phyloP scores from a whole-genome alignment of 2,329 filamentous ascomycete genomes.

The Fusarium heterosporum region DNA sequence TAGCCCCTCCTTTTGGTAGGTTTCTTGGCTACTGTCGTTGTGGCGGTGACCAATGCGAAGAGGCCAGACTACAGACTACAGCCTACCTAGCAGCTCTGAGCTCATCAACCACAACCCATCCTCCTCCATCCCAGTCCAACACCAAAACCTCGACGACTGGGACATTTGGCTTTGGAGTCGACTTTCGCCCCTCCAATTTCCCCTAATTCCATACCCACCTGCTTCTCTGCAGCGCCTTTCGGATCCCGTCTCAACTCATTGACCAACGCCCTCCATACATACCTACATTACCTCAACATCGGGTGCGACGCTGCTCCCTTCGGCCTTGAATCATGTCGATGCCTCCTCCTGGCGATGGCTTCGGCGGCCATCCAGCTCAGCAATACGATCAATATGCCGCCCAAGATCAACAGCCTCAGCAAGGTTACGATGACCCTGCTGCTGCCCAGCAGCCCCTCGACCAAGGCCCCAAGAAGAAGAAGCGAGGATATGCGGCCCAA shows the following conservation, averaged over 20 bases:
- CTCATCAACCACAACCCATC: slow-evolving; percentile 43
- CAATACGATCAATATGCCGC: slow-evolving; percentile 61
- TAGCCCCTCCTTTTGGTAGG: slow-evolving; percentile 42
- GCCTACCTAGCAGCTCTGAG: slow-evolving; percentile 42
- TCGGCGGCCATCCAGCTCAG: slow-evolving; percentile 48
- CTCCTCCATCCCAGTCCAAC: slow-evolving; percentile 40
- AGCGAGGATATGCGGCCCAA: slow-evolving; percentile 92
- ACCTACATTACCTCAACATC: slow-evolving; percentile 28
- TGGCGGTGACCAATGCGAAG: slow-evolving; percentile 48
- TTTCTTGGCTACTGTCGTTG: slow-evolving; percentile 41
- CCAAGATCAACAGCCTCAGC: slow-evolving; percentile 56
- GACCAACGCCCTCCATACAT: slow-evolving; percentile 30
- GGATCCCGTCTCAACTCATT: slow-evolving; percentile 22
- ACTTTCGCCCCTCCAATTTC: slow-evolving; percentile 16
- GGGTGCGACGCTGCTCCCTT: slow-evolving; percentile 46
- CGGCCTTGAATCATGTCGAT: slow-evolving; percentile 64
- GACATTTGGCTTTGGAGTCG: slow-evolving; percentile 37
- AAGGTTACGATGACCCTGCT: slow-evolving; percentile 52
- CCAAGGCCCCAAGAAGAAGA: slow-evolving; percentile 78
- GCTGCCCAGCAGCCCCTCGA: slow-evolving; percentile 47
- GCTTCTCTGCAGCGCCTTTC: slow-evolving; percentile 23
- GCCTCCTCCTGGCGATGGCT: slow-evolving; percentile 64
- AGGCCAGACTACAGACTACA: slow-evolving; percentile 43
- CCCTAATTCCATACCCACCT: slow-evolving; percentile 9
- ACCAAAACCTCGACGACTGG: slow-evolving; percentile 38